Conservation (phyloP, 495 filamentous ascomycete species). For the Tuber umbilicatum region DNA sequence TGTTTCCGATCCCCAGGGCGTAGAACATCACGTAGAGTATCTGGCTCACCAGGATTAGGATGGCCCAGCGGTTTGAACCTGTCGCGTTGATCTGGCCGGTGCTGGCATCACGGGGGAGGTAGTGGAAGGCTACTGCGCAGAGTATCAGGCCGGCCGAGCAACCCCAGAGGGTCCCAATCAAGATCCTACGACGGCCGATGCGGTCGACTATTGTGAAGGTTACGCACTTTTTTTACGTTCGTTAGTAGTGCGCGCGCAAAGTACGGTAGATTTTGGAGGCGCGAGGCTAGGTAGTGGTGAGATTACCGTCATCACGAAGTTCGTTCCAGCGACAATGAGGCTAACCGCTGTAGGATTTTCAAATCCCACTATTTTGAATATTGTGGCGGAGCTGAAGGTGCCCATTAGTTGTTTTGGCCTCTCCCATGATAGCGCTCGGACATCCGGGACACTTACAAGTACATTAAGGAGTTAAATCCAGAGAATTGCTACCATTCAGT, state of each 20-base stretch:
- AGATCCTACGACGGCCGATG: conserved; percentile 48
- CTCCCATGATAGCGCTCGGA: neutral
- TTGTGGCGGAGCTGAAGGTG: conserved; percentile 48
- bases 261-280: neutral
- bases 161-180: conserved; percentile 47
- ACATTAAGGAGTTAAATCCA: conserved; percentile 92
- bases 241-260: neutral
- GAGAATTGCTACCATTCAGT: conserved; percentile 62
- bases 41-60: conserved; percentile 23
- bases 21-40: conserved; percentile 77
- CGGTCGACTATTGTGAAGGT: conserved; percentile 50
- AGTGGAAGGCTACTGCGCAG: conserved; percentile 49
- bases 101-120: conserved; percentile 47
- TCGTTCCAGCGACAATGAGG: conserved; percentile 50
- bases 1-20: conserved; percentile 77
- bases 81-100: conserved; percentile 22
- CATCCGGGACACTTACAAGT: conserved; percentile 50
- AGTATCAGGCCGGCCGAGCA: conserved; percentile 41
- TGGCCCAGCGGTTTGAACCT: conserved; percentile 28
- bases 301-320: conserved; percentile 49
- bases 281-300: neutral
- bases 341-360: conserved; percentile 49
- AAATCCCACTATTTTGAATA: conserved; percentile 52
- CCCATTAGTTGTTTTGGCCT: neutral
- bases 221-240: conserved; percentile 35